phyloP scores from a whole-genome alignment of 2,329 filamentous ascomycete genomes.

The Trichoderma sp. region DNA sequence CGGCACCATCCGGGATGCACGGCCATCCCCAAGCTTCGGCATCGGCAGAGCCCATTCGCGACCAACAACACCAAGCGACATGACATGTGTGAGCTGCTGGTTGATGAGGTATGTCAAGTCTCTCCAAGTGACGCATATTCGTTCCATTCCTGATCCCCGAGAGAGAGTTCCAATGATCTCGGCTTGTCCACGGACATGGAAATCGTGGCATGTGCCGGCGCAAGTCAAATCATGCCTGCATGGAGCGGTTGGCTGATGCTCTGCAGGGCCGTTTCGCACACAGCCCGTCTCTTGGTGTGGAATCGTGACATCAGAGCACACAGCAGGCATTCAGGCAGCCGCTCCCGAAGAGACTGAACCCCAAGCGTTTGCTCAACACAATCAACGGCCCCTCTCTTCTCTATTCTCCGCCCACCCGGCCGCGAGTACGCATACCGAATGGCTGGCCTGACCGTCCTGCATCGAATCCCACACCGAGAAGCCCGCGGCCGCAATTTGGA shows the following conservation, averaged over 20 bases:
- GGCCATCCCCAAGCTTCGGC: conserved; percentile 1
- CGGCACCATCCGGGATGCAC: neutral
- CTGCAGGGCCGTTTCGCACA: neutral
- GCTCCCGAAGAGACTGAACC: neutral
- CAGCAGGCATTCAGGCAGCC: neutral
- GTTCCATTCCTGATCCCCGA: neutral
- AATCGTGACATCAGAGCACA: conserved; percentile 20
- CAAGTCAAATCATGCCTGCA: neutral
- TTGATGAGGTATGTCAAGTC: too few relatives aligned
- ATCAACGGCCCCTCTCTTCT: neutral
- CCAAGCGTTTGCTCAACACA: conserved; percentile 1
- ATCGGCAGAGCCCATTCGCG: neutral
- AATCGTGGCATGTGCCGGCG: neutral
- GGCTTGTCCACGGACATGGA: neutral
- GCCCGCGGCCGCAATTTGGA: conserved; percentile 6
- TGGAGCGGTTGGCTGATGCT: neutral
- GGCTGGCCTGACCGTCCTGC: neutral
- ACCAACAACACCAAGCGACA: neutral
- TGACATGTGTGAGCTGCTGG: too few relatives aligned
- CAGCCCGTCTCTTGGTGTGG: neutral
- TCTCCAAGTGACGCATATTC: neutral
- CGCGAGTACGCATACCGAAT: too few relatives aligned
- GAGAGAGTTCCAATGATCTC: neutral
- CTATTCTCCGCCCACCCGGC: conserved; percentile 12
- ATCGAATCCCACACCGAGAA: conserved; percentile 9